Base-by-base conservation (phyloP, 1,284 basidiomycete species). In the Trichosporon ovoides region DNA sequence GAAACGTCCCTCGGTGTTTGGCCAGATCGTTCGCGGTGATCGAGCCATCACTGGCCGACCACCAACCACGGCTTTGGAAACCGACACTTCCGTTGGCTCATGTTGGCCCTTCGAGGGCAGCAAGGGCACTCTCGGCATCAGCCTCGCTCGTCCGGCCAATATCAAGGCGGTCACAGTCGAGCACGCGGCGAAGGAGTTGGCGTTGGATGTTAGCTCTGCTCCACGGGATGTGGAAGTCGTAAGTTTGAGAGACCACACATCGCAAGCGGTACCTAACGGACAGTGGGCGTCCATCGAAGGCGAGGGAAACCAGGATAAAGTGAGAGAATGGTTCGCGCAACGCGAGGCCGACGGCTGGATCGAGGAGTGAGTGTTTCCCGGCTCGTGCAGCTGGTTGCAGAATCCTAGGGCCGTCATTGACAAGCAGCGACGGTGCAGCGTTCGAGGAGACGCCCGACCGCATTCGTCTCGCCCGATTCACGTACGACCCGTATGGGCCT, bases 51-150 rank as follows among this genome's bases (percentile, higher is more conserved):
- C 86, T 50, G 93, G 90, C 16, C 84, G 86, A 11, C 84, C 89
- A 1, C 91, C 95, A 0, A 84, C 91, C 46, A 88, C 85, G 0
- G 91, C 90, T 1, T 79, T 98, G 18, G 87, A 93, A 70, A 88
- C 89, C 58, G 72, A 73, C 59, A 58, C 48, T 12, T 14, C 53
- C 13, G 52, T 56, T 19, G 94, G 95, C 2, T 84, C 87, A 62
- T 98, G 94, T 77, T 98, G 94, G 94, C 89, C 95, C 2, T 91
- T 98, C 77, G 79, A 78, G 3, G 93, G 93, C 0, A 69, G 80
- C 7, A 74, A 83, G 49, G 95, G 93, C 3, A 86, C 89, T 68
- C 79, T 98, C 2, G 92, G 89, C 5, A 85, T 98, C 40, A 80
- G 82, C 51, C 84, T 98, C 18, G 85, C 87, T 1, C 81, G 83